Evolutionary conservation across 169 alveolate genomes (phyloP), one percentile per base, ranked within the genome.

Genomic region (Eimeria falciformis): DNA sequence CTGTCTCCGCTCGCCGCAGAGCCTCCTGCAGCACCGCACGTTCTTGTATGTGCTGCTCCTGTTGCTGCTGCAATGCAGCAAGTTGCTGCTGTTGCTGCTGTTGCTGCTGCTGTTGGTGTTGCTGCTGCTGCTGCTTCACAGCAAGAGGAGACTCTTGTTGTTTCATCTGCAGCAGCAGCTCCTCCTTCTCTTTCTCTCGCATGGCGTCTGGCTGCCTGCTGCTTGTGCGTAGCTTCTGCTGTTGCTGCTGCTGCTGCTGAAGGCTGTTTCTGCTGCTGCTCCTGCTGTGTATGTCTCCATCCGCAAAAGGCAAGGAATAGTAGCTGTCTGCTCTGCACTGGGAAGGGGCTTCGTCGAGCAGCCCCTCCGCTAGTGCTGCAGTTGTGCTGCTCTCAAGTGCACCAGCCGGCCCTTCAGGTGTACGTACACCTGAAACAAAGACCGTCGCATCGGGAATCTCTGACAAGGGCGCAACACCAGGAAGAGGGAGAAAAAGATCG

Each of bases 321-420:
- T 21, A 6, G 68, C 68, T 25, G 29, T 43, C n/a, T 46, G 86
- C 25, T 77, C n/a, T 77, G 47, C 69, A 77, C n/a, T n/a, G n/a
- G n/a, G n/a, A n/a, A n/a, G n/a, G n/a, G n/a, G n/a, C n/a, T n/a
- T n/a, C n/a, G n/a, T n/a, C n/a, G n/a, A n/a, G n/a, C n/a, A 33
- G 43, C 4, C 29, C 58, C 5, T 77, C 86, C 21, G 47, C n/a
- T 25, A 46, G 58, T 23, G 86, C 86, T 45, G 65, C 86, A 3
- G 86, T 77, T 45, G 86, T 77, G 86, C 86, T 77, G 69, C 69
- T 53, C n/a, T 77, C 86, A 17, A 4, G 47, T n/a, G 86, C 68
- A 46, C 47, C 68, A 45, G 68, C 86, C 43, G 86, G 45, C 65
- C 84, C 23, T n/a, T 73, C 86, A 12, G 25, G 86, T 77, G 86